Evolutionary conservation across 2,329 filamentous ascomycete species (phyloP), one percentile per base, ranked within the genome.

Genomic region (Aspergillus persii): DNA sequence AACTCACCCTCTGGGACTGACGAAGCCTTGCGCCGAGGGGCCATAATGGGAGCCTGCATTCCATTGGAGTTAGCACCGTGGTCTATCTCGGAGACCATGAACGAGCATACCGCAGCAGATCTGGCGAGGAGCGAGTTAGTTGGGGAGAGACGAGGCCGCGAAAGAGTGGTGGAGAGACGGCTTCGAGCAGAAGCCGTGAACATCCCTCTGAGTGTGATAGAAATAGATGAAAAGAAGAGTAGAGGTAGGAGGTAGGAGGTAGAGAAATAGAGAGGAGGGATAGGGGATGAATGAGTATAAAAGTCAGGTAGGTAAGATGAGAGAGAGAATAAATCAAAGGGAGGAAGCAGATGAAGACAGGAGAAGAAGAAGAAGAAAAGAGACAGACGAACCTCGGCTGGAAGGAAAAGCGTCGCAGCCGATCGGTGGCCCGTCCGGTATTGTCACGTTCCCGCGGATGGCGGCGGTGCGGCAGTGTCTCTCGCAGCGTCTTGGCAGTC

Each of bases 1-100:
- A 66, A 70, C 74, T 68, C 66, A 81, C 79, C 78, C 71, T 80
- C 76, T 30, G 77, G 76, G 57, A 79, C 73, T 26, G 77, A 79
- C 50, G 77, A 80, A 55, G 75, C 73, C 62, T 79, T 76, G 64
- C 77, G 72, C 36, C 72, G 70, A 60, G 75, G 67, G 64, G 76
- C 74, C 76, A 78, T 78, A 61, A 70, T 66, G 57, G 72, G 68
- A 61, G 70, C 67, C 76, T 78, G 55, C n/a, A 54, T 39, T 18
- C 18, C 44, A 18, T 29, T 23, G 36, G 5, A 2, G 15, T 60
- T 56, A 54, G 27, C 27, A 12, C 36, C 4, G 9, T n/a, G 12
- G 12, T 15, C 47, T 57, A 59, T 26, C 8, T 50, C 55, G 50
- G 41, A 49, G 46, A 53, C 50, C 54, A 15, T 12, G 4, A 18